These are phyloP conservation scores for Ophiocordyceps polyrhachis-furcata DNA, from an alignment of 2,329 filamentous ascomycete genomes.

Conservation along the genomic window DNA sequence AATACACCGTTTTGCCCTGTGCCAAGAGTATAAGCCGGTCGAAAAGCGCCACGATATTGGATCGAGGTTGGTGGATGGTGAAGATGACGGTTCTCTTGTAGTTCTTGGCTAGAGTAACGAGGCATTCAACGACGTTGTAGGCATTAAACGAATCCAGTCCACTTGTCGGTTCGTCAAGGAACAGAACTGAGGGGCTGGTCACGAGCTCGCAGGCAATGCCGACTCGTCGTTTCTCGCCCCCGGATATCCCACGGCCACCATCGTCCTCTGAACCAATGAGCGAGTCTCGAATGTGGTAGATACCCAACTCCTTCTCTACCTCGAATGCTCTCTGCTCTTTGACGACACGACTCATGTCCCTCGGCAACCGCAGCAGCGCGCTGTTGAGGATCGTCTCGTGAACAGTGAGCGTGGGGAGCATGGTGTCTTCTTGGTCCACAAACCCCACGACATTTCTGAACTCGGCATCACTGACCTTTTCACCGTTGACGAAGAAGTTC, in stretches of 20 bases:
- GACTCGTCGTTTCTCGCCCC: conserved; percentile 88
- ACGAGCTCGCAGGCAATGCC: conserved; percentile 96
- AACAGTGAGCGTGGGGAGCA: conserved; percentile 87
- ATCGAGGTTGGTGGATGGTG: conserved; percentile 94
- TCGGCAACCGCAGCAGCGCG: conserved; percentile 76
- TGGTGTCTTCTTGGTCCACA: conserved; percentile 94
- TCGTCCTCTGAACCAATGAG: conserved; percentile 93
- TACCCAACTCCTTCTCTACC: conserved; percentile 89
- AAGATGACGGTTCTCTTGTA: conserved; percentile 97
- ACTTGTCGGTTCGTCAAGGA: conserved; percentile 92
- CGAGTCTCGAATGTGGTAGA: conserved; percentile 84
- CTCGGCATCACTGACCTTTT: conserved; percentile 66
- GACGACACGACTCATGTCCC: conserved; percentile 69
- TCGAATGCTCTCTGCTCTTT: conserved; percentile 86
- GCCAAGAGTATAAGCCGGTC: conserved; percentile 85
- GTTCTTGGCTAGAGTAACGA: conserved; percentile 84
- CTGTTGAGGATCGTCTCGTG: conserved; percentile 96
- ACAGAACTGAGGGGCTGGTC: conserved; percentile 90
- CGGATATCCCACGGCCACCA: conserved; percentile 84
- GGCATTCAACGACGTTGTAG: conserved; percentile 92
- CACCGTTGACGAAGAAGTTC: conserved; percentile 83
- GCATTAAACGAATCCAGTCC: conserved; percentile 93
- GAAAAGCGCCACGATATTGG: conserved; percentile 94
- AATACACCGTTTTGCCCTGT: conserved; percentile 79
- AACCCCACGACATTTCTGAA: conserved; percentile 91